Percentiles rank a stretch among this genome's conserved stretches.
These are phyloP conservation scores for Pseudogymnoascus sp. DNA, from an alignment of 2,329 filamentous ascomycete species.

Conservation along the genomic window DNA sequence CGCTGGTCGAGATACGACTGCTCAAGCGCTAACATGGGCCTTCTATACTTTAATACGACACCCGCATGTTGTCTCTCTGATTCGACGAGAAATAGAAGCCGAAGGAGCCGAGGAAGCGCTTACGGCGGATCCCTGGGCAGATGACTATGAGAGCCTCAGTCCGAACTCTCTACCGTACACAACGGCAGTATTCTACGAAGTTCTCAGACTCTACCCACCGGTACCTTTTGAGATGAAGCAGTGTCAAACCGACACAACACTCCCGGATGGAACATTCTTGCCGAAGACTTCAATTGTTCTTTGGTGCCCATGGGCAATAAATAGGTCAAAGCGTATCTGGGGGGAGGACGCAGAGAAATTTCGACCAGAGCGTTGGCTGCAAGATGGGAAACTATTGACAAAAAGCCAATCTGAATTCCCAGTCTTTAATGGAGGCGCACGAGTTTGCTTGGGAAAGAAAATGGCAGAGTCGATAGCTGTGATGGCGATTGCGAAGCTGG, in stretches of 20 bases:
- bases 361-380: constrained; percentile 50
- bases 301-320: constrained; percentile 60
- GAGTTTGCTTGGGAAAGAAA: constrained; percentile 54
- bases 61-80: constrained; percentile 32
- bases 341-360: constrained; percentile 50
- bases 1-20: constrained; percentile 56
- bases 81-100: constrained; percentile 37
- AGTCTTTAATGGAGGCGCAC: constrained; percentile 58
- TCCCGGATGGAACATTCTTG: constrained; percentile 55
- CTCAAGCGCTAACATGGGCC: constrained; percentile 58
- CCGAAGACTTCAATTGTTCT: constrained; percentile 48
- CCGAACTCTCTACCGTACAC: constrained; percentile 44
- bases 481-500: constrained; percentile 46
- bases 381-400: constrained; percentile 34
- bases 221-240: constrained; percentile 62
- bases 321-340: constrained; percentile 49
- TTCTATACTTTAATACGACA: constrained; percentile 54
- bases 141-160: constrained; percentile 19
- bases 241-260: constrained; percentile 41
- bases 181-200: constrained; percentile 56
- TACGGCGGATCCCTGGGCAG: constrained; percentile 11
- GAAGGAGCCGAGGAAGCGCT: constrained; percentile 13
- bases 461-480: constrained; percentile 57
- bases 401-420: constrained; percentile 51
- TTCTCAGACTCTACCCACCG: constrained; percentile 54